Base-by-base conservation (phyloP, 768 basidiomycete species). In the Leccinum aurantiacum region DNA sequence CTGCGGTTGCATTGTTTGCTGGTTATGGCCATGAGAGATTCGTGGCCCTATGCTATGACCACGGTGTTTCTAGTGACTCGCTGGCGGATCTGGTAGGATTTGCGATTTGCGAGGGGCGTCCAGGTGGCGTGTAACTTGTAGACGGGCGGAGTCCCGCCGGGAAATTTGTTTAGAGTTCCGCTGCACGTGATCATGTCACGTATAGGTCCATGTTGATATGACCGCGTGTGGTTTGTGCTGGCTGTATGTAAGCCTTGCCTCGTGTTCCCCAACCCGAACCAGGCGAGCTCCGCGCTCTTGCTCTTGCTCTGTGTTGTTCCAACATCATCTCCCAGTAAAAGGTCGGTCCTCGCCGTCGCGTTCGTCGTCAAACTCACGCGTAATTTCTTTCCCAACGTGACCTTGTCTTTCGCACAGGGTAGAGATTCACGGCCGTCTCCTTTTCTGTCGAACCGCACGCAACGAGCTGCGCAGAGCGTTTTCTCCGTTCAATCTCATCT, bases 401-500 rank as follows among this genome's bases (percentile, higher is more conserved):
- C 17, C 15, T 3, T 53, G 29, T 33, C 29, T 10, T 49, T 46
- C 10, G 46, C 37, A 14, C 62, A 63, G 56, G 56, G 37, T 24
- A 31, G 52, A 57, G 27, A 53, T 51, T 54, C 24, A 35, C 53
- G 46, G 54, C 53, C 54, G 19, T 13, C 44, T 10, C 54, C 54
- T 50, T 56, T 47, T 35, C 48, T 61, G 53, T 53, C 56, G 60
- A 48, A 47, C 27, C 31, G 55, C 58, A 58, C 65, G 56, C 56
- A 63, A 64, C 71, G 67, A 64, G 57, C 65, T 64, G 65, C 69
- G 71, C 71, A 60, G 71, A 71, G 57, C 71, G 71, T 67, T 46
- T 65, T 57, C 50, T 62, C 60, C 59, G 70, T 69, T 67, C 61
- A 50, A 60, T 65, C 55, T 55, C 63, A 66, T 64, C 61, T 41